Conservation (phyloP, 208 protist species). For the Giardia muris region DNA sequence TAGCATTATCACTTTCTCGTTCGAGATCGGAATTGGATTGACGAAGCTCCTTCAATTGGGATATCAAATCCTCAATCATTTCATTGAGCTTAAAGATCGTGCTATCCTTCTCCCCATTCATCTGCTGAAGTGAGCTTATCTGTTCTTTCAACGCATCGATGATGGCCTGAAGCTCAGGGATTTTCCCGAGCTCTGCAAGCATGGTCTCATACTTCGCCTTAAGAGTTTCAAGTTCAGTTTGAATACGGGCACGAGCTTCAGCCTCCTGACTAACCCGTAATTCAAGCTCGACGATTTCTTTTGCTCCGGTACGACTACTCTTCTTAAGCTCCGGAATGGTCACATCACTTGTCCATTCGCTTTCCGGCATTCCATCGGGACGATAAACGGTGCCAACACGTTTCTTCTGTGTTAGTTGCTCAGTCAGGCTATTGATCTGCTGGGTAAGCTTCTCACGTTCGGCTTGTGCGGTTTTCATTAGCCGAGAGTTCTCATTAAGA, state of each 20-base stretch:
- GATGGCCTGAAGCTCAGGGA: background rate
- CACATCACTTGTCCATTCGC: background rate
- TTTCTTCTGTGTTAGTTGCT: background rate
- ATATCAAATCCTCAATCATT: background rate
- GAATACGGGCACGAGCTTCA: background rate
- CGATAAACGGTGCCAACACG: background rate
- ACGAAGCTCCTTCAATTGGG: background rate
- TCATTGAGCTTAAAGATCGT: background rate
- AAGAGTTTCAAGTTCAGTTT: background rate
- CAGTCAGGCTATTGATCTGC: background rate
- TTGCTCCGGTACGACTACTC: background rate
- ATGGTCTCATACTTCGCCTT: background rate
- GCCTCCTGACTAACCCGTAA: background rate
- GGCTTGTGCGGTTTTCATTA: background rate
- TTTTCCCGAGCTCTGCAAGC: background rate
- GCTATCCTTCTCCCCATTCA: background rate
- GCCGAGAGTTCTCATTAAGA: background rate
- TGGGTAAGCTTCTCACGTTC: background rate
- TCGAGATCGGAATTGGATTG: no score
- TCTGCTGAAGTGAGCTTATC: background rate
- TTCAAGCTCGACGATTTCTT: background rate
- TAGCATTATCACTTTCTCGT: no score
- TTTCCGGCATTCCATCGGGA: background rate
- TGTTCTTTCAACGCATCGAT: background rate
- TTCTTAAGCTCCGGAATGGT: background rate